These are phyloP conservation scores for Pleomassaria siparia DNA, from an alignment of 2,329 filamentous ascomycete genomes.

Conservation along the genomic window DNA sequence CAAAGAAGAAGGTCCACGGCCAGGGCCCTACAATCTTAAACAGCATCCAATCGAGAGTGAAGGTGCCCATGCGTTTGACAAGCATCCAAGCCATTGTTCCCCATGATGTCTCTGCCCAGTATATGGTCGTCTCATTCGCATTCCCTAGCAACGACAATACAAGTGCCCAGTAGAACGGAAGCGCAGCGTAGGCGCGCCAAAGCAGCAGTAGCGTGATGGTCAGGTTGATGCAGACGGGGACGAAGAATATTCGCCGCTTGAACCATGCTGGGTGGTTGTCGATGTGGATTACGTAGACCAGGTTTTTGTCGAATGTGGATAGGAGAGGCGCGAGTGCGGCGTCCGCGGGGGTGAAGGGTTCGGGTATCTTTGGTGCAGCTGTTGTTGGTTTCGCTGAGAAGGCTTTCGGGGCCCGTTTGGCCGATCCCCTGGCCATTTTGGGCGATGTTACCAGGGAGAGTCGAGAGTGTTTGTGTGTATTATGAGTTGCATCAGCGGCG, in stretches of 20 bases:
- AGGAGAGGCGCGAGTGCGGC: conserved; percentile 66
- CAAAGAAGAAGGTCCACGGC: conserved; percentile 58
- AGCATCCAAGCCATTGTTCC: conserved; percentile 60
- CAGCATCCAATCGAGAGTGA: conserved; percentile 71
- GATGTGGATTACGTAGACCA: conserved; percentile 84
- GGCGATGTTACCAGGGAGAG: neutral
- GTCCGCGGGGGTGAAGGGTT: conserved; percentile 70
- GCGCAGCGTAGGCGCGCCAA: conserved; percentile 68
- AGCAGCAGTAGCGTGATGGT: conserved; percentile 64
- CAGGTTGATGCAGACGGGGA: conserved; percentile 77
- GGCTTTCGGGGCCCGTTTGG: conserved; percentile 1
- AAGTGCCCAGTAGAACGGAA: conserved; percentile 73
- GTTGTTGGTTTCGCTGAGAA: too few species aligned
- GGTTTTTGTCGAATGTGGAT: conserved; percentile 63
- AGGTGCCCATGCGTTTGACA: conserved; percentile 61
- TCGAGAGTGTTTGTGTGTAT: neutral
- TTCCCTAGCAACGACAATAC: conserved; percentile 66
- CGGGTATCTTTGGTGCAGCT: conserved; percentile 49
- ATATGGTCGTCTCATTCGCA: conserved; percentile 66
- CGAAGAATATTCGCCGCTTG: conserved; percentile 80
- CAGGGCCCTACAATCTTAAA: conserved; percentile 49
- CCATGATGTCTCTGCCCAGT: conserved; percentile 57
- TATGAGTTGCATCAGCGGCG: neutral
- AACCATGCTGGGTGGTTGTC: conserved; percentile 69
- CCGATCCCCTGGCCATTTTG: conserved; percentile 1